Conservation (phyloP, 2,329 filamentous ascomycete species). For the Knufia petricola region DNA sequence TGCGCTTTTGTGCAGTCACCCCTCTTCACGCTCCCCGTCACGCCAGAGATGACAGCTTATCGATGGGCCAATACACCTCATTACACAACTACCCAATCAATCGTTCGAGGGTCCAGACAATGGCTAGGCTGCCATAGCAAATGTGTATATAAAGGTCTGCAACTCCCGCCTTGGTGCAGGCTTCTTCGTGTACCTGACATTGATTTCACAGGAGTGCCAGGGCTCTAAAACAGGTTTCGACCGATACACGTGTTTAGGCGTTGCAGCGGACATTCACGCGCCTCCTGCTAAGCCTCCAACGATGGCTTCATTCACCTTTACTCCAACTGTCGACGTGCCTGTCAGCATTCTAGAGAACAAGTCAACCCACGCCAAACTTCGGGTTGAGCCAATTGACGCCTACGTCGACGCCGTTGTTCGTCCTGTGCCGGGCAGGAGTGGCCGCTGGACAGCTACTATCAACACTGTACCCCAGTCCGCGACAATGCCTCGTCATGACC, state of each 20-base stretch:
- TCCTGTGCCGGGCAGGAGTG: neutral
- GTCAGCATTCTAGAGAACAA: neutral
- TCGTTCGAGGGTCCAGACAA: neutral
- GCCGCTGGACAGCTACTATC: neutral
- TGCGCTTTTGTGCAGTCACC: neutral
- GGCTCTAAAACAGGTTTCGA: slow-evolving; percentile 1
- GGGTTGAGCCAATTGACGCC: neutral
- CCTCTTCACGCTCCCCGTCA: neutral
- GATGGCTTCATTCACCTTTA: neutral
- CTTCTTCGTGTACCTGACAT: no score
- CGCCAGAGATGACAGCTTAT: neutral
- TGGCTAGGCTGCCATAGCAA: neutral
- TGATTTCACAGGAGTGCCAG: no score
- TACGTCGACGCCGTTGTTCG: neutral
- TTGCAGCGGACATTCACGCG: slow-evolving; percentile 1
- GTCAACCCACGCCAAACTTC: neutral
- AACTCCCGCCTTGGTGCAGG: no score
- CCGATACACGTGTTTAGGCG: neutral
- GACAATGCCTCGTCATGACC: neutral
- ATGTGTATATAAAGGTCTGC: neutral
- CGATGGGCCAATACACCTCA: neutral
- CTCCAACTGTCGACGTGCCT: slow-evolving; percentile 1
- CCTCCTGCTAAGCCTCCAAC: neutral
- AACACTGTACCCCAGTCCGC: neutral
- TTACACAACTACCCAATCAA: neutral